Evolutionary conservation across 106 monocot genomes (phyloP).

Genomic region (Dioscorea zingiberensis): DNA sequence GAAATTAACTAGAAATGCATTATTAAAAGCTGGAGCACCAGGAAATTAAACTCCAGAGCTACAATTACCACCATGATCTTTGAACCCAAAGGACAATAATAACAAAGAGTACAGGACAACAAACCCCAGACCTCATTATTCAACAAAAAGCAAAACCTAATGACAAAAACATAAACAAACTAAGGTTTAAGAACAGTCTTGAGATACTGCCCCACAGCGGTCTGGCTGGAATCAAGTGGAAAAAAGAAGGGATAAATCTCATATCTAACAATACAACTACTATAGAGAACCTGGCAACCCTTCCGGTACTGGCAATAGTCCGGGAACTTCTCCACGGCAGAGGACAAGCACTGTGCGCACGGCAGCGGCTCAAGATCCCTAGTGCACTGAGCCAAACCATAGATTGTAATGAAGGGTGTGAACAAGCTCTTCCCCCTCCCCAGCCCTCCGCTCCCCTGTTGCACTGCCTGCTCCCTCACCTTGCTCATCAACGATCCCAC

Average conservation of each 20-base stretch:
- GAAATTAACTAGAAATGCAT: too few relatives aligned
- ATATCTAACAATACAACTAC: constrained; percentile 40
- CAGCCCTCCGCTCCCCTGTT: constrained; percentile 6
- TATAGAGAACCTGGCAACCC: constrained; percentile 35
- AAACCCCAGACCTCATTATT: too few relatives aligned
- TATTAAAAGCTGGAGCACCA: too few relatives aligned
- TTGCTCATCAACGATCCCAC: constrained; percentile 14
- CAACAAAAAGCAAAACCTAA: too few relatives aligned
- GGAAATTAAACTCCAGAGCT: too few relatives aligned
- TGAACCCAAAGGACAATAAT: too few relatives aligned
- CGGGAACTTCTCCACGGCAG: constrained; percentile 18
- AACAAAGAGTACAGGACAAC: too few relatives aligned
- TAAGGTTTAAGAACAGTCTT: too few relatives aligned
- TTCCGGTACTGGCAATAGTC: constrained; percentile 26
- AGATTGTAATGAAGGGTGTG: constrained; percentile 20
- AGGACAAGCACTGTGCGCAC: constrained; percentile 35
- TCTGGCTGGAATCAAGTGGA: constrained; percentile 10
- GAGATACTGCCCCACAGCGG: neutral
- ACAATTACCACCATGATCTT: too few relatives aligned
- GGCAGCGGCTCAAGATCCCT: constrained; percentile 21
- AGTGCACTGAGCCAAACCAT: constrained; percentile 53
- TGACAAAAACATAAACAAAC: too few relatives aligned
- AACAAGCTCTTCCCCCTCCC: constrained; percentile 17
- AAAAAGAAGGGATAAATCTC: constrained; percentile 45
- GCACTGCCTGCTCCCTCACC: constrained; percentile 10